A percentile compares a stretch with the other conserved stretches of the same genome.
Evolutionary conservation across 352 stramenopile species (phyloP).

Genomic region (Elongisporangium undulatum): DNA sequence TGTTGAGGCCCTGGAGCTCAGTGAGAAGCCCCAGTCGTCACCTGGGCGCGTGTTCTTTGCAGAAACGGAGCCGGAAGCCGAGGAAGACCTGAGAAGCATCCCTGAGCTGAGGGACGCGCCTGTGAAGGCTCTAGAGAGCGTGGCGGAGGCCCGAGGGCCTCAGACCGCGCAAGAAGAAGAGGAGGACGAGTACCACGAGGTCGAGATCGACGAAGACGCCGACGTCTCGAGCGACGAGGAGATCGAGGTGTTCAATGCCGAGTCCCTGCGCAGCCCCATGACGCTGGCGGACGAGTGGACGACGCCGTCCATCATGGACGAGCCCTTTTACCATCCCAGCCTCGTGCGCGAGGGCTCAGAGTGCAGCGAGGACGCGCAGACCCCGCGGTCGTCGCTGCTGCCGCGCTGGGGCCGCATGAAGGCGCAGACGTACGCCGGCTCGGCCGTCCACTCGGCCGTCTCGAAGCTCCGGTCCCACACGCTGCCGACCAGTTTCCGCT

Average conservation of each 20-base stretch:
- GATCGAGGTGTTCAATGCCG: not conserved
- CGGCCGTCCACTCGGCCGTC: not conserved
- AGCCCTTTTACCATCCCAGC: not conserved
- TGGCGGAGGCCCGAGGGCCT: too few species aligned
- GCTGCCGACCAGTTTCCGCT: not conserved
- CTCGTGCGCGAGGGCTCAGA: not conserved
- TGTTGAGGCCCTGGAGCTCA: not conserved
- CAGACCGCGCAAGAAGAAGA: not conserved
- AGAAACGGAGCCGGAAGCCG: not conserved
- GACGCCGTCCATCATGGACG: not conserved
- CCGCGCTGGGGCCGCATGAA: not conserved
- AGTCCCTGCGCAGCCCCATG: not conserved
- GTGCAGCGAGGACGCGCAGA: not conserved
- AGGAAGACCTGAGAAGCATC: not conserved
- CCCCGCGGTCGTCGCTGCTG: not conserved
- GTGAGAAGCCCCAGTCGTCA: not conserved
- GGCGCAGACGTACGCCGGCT: not conserved
- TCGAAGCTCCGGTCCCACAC: not conserved
- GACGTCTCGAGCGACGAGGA: not conserved
- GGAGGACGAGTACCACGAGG: not conserved
- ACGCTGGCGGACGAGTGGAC: not conserved
- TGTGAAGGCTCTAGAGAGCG: not conserved
- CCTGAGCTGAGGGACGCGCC: not conserved
- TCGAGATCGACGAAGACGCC: not conserved
- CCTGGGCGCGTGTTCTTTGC: not conserved